A percentile compares a stretch with the other conserved stretches of the same genome.
These are phyloP conservation scores for Xylariaceae sp. DNA, from an alignment of 2,329 filamentous ascomycete genomes.

Conservation along the genomic window DNA sequence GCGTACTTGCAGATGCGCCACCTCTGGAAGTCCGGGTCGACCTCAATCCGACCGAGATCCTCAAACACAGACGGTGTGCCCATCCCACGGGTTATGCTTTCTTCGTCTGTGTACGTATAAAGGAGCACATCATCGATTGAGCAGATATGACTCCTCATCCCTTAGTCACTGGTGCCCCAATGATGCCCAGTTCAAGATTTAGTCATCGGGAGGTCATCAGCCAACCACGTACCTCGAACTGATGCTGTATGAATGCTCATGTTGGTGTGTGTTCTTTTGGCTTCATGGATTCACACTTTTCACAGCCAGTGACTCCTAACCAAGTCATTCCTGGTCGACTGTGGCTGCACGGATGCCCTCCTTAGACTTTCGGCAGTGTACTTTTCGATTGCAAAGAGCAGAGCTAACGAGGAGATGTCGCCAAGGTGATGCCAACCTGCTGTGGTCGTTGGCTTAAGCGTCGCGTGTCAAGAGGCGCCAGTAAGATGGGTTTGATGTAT, in stretches of 20 bases:
- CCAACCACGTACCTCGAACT: too few relatives aligned
- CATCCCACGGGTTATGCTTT: too few relatives aligned
- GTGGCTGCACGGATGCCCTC: not conserved
- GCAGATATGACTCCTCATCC: not conserved
- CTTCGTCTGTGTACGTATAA: too few relatives aligned
- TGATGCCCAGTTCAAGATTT: not conserved
- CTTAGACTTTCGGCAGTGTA: not conserved
- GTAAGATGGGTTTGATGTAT: too few relatives aligned
- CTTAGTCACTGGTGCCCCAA: not conserved
- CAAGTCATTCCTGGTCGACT: not conserved
- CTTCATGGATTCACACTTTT: not conserved
- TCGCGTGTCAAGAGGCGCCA: too few relatives aligned
- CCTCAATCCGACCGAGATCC: too few relatives aligned
- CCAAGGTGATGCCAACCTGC: too few relatives aligned
- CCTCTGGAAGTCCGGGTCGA: not conserved
- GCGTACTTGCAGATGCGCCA: not conserved
- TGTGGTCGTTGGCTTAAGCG: too few relatives aligned
- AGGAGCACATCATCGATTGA: too few relatives aligned
- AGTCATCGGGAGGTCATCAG: not conserved
- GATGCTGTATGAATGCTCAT: not conserved
- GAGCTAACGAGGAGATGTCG: too few relatives aligned
- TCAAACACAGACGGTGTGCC: too few relatives aligned
- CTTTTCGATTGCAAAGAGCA: too few relatives aligned
- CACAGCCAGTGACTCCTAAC: not conserved
- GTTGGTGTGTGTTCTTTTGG: not conserved